A percentile compares a stretch with the other conserved stretches of the same genome.
phyloP scores from a whole-genome alignment of 306 rosid genomes.

The Lathyrus sativus region DNA sequence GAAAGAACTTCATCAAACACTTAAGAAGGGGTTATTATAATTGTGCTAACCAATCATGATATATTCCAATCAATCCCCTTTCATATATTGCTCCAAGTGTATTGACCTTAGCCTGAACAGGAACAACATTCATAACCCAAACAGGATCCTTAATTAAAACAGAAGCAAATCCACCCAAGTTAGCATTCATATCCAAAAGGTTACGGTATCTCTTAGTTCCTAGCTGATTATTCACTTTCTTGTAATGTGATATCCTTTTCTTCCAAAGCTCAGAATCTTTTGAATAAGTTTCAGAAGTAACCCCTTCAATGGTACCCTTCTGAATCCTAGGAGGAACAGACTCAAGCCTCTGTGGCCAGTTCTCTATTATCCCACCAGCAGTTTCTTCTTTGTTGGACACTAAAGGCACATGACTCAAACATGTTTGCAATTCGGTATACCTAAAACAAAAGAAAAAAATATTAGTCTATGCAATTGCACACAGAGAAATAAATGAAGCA shows the following conservation, averaged over 20 bases:
- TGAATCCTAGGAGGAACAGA: slow-evolving; percentile 67
- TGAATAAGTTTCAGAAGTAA: slow-evolving; percentile 45
- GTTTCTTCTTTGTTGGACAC: slow-evolving; percentile 54
- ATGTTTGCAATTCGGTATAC: slow-evolving; percentile 64
- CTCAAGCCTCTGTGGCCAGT: slow-evolving; percentile 71
- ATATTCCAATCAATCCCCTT: slow-evolving; percentile 82
- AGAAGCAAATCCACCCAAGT: slow-evolving; percentile 85
- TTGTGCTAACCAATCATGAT: slow-evolving; percentile 70
- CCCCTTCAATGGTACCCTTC: slow-evolving; percentile 53
- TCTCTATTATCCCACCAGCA: slow-evolving; percentile 58
- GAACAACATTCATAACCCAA: slow-evolving; percentile 95
- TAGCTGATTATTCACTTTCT: slow-evolving; percentile 54
- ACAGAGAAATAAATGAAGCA: not conserved
- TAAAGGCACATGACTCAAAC: slow-evolving; percentile 68
- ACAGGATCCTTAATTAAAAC: slow-evolving; percentile 62
- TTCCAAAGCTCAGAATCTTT: slow-evolving; percentile 62
- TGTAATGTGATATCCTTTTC: slow-evolving; percentile 65
- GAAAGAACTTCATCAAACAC: not conserved
- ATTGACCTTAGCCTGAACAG: slow-evolving; percentile 57
- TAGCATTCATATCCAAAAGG: slow-evolving; percentile 80
- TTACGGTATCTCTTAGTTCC: slow-evolving; percentile 72
- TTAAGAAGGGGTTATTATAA: not conserved
- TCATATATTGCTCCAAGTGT: slow-evolving; percentile 83
- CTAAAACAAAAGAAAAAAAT: slow-evolving; percentile 34
- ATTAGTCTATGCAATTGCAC: not conserved